Evolutionary conservation across 2,329 filamentous ascomycete species (phyloP), one percentile per base, ranked within the genome.

Genomic region (Sclerotiophoma versabilis): DNA sequence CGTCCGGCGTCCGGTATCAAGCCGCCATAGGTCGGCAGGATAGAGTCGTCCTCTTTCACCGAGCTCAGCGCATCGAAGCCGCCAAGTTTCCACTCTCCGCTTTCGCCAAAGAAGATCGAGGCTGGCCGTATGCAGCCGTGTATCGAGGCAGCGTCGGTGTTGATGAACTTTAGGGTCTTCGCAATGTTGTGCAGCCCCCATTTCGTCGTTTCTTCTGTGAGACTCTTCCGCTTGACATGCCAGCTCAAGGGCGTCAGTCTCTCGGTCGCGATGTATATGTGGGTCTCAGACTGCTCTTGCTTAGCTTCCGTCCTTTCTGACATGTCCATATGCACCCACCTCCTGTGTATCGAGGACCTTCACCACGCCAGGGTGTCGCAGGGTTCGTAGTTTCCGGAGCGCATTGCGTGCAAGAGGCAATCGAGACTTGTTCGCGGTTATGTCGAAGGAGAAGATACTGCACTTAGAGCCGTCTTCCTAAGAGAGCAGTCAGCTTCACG

Each of bases 231-330:
- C 78, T 90, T 92, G 39, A 96, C 88, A 68, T 96, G 88, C 95
- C 95, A 98, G 64, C 88, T 86, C 46, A 99, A 79, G 3, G 95
- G 95, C 11, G 88, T 87, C 9, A 99, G 81, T 61, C 93, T 86
- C 79, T 99, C 95, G 20, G 93, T 98, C 51, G 95, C 92, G 73
- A 99, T 92, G 74, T 98, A 97, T 59, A 99, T 95, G 72, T 95
- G 93, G 22, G 90, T 86, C 62, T 99, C 95, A 69, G 93, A 96
- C 90, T 95, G 67, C 58, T 36, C 49, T 42, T 49, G 36, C 53
- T 53, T 62, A 73, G 65, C 55, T 50, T 33, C 14, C 4, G 15
- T n/a, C n/a, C 23, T 23, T 29, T n/a, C 12, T n/a, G 10, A 12
- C 1, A 4, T 9, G 10, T 14, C 17, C 3, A 1, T 11, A 2